Percentiles rank a stretch among this genome's conserved stretches.
These are phyloP conservation scores for Aphanomyces stellatus DNA, from an alignment of 352 stramenopile species.

Conservation along the genomic window DNA sequence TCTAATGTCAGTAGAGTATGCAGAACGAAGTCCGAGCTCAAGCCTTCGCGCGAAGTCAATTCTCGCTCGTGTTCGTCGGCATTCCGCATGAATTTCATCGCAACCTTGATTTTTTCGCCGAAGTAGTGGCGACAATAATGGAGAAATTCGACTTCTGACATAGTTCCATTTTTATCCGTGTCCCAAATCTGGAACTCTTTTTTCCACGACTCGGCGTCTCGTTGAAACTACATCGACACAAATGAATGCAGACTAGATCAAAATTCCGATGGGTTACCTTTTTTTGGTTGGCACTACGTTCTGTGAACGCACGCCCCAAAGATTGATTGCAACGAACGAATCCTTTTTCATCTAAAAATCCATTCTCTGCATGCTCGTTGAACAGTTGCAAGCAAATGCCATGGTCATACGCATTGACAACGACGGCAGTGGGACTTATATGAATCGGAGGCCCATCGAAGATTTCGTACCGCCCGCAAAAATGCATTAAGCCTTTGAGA, in stretches of 20 bases:
- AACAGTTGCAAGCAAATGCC: background rate
- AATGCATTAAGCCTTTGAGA: background rate
- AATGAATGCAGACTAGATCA: background rate
- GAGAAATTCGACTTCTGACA: background rate
- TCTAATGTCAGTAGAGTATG: background rate
- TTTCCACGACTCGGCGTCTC: background rate
- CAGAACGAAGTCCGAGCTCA: background rate
- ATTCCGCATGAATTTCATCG: background rate
- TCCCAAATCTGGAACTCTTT: background rate
- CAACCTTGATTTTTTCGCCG: background rate
- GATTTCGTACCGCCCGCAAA: background rate
- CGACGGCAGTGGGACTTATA: background rate
- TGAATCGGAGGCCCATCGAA: background rate
- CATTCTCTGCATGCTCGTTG: background rate
- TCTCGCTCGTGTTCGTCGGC: background rate
- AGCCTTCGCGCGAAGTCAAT: background rate
- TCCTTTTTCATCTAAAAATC: background rate
- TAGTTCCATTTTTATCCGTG: background rate
- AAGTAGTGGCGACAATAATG: background rate
- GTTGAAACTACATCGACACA: background rate
- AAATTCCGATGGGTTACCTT: background rate
- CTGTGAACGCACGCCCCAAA: background rate
- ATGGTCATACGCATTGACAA: background rate
- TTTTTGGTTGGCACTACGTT: background rate
- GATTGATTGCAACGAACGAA: background rate